These are phyloP conservation scores for Durotheca rogersii DNA, from an alignment of 495 filamentous ascomycete species.

Conservation along the genomic window DNA sequence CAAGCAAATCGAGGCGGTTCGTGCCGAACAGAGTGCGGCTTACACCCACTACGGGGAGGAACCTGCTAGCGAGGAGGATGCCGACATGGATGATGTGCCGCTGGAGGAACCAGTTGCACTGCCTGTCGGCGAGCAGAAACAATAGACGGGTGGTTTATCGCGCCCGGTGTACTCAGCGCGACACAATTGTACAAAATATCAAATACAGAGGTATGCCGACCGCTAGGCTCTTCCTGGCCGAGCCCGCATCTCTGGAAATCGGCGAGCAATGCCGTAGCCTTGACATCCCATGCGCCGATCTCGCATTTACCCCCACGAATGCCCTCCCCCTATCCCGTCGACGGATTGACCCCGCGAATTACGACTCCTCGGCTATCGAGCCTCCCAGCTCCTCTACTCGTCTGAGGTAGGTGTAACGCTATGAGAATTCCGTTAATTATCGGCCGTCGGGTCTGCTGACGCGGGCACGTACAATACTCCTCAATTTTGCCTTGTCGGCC, in stretches of 20 bases:
- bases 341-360: conserved; percentile 13
- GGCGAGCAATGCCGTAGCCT: conserved; percentile 3
- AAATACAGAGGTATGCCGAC: conserved; percentile 16
- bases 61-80: conserved; percentile 12
- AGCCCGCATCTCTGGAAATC: conserved; percentile 4
- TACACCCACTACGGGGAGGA: conserved; percentile 45
- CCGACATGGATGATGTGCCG: conserved; percentile 13
- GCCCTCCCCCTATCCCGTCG: conserved; percentile 3
- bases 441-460: no score
- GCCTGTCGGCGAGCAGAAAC: neutral
- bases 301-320: neutral
- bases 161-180: conserved; percentile 21
- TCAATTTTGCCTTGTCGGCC: conserved; percentile 82
- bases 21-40: conserved; percentile 49
- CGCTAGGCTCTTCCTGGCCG: conserved; percentile 5
- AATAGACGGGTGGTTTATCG: no score
- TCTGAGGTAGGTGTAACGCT: conserved; percentile 23
- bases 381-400: conserved; percentile 21
- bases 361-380: conserved; percentile 11
- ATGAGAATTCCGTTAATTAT: conserved; percentile 9
- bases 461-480: conserved; percentile 73
- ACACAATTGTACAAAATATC: conserved; percentile 30
- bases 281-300: neutral
- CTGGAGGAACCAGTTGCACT: conserved; percentile 2
- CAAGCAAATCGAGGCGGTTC: conserved; percentile 44